Evolutionary conservation across 768 basidiomycete species (phyloP).

Genomic region (Inosperma sp.): DNA sequence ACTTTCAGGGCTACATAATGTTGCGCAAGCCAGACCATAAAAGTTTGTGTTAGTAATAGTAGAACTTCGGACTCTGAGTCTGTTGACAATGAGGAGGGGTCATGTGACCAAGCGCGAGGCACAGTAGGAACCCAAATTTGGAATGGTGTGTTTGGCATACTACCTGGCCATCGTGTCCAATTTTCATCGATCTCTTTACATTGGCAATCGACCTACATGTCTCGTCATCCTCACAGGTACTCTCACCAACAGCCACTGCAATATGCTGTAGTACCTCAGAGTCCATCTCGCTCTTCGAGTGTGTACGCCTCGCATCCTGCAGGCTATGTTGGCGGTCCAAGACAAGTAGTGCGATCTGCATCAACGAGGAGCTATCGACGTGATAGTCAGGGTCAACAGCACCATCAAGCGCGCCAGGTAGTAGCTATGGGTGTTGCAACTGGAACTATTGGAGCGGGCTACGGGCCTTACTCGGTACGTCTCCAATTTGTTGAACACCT

Average conservation of each 20-base stretch:
- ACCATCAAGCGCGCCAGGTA: slow-evolving; percentile 41
- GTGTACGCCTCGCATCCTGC: slow-evolving; percentile 20
- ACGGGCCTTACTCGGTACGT: slow-evolving; percentile 85
- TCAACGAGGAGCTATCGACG: slow-evolving; percentile 23
- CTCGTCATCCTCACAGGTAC: slow-evolving; percentile 10
- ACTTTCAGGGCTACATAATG: too few relatives aligned
- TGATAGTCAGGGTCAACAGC: too few relatives aligned
- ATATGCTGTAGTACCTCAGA: slow-evolving; percentile 33
- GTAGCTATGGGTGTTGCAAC: slow-evolving; percentile 77
- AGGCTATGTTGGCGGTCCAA: slow-evolving; percentile 18
- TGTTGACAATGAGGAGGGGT: too few relatives aligned
- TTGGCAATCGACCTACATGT: slow-evolving; percentile 9
- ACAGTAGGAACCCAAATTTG: too few relatives aligned
- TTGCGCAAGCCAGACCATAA: too few relatives aligned
- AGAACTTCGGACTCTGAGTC: too few relatives aligned
- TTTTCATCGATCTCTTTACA: too few relatives aligned
- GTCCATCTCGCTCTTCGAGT: slow-evolving; percentile 28
- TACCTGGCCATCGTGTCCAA: background rate
- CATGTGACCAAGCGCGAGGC: too few relatives aligned
- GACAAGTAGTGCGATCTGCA: slow-evolving; percentile 22
- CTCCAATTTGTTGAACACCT: slow-evolving; percentile 8
- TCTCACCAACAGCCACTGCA: slow-evolving; percentile 9
- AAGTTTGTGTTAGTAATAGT: too few relatives aligned
- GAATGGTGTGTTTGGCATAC: slow-evolving; percentile 1
- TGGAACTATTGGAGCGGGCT: slow-evolving; percentile 71